These are phyloP conservation scores for Verticillium longisporum DNA, from an alignment of 2,329 filamentous ascomycete species.

Conservation along the genomic window DNA sequence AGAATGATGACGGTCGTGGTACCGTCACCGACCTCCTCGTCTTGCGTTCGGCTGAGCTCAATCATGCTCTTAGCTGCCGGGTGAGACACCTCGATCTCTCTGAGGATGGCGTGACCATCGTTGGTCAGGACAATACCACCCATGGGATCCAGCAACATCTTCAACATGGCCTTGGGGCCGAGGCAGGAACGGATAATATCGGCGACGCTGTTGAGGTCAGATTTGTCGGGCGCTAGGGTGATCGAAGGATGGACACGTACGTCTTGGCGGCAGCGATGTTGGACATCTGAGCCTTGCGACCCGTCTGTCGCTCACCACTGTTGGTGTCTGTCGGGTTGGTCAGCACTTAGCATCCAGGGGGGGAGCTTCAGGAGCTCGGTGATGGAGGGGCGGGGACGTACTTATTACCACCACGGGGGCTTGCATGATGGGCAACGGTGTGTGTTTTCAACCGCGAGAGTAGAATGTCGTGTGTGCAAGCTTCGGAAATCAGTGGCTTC, in stretches of 20 bases:
- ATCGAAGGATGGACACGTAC: constrained; percentile 38
- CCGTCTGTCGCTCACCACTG: constrained; percentile 86
- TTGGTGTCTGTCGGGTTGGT: constrained; percentile 61
- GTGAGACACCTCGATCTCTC: constrained; percentile 98
- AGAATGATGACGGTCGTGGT: constrained; percentile 98
- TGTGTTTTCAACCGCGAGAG: neutral
- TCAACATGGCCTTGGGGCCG: constrained; percentile 98
- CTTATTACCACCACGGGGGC: constrained; percentile 54
- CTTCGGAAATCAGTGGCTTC: neutral
- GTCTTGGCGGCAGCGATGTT: constrained; percentile 99
- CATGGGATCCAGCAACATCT: constrained; percentile 99
- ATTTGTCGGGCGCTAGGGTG: constrained; percentile 5
- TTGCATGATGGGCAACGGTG: constrained; percentile 41
- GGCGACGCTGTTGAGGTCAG: constrained; percentile 59
- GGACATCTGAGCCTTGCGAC: constrained; percentile 92
- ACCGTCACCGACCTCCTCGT: constrained; percentile 97
- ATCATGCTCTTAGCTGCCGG: constrained; percentile 99
- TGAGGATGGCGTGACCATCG: constrained; percentile 94
- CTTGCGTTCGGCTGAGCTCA: constrained; percentile 95
- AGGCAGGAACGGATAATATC: constrained; percentile 99
- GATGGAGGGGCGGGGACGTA: constrained; percentile 25
- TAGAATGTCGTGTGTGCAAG: neutral
- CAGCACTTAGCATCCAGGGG: constrained; percentile 6
- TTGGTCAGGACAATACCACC: constrained; percentile 98
- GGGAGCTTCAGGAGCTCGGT: constrained; percentile 7